Base-by-base conservation (phyloP, 1,284 basidiomycete species). In the Naganishia albida region DNA sequence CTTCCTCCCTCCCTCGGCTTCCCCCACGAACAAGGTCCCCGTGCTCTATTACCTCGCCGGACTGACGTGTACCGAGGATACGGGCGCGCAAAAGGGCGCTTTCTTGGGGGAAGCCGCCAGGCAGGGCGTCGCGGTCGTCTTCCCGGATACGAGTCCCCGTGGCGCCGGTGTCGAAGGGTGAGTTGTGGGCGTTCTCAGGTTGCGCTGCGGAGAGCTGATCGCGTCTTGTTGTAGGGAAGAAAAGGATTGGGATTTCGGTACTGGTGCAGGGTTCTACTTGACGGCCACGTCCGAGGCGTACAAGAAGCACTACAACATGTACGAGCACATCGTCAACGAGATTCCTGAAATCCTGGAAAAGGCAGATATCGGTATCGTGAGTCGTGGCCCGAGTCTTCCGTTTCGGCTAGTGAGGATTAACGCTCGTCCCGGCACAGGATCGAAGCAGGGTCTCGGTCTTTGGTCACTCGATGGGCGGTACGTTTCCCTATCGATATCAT, bases 31-130 rank as follows among this genome's bases (percentile, higher is more conserved):
- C 25, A 87, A 89, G 68, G 89, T 88, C 0, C 93, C 94, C 0
- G 81, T 95, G 2, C 82, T 99, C 8, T 85, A 91, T 72, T 99
- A 93, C 78, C 87, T 99, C 52, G 88, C 94, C 2, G 95, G 95
- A 2, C 78, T 99, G 64, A 93, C 91, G 0, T 99, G 96, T 80
- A 98, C 87, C 16, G 96, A 98, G 77, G 95, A 98, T 77, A 98
- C 91, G 67, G 95, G 90, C 0, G 86, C 93, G 1, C 91, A 93
- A 80, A 96, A 97, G 78, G 92, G 90, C 28, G 85, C 85, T 10
- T 91, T 96, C 79, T 81, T 95, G 54, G 84, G 86, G 30, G 85
- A 88, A 30, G 93, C 93, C 1, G 85, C 90, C 2, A 82, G 85
- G 40, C 86, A 93, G 72, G 88, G 88, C 3, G 88, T 99, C 65